Evolutionary conservation across 2,329 filamentous ascomycete genomes (phyloP).

Genomic region (Capronia epimyces): DNA sequence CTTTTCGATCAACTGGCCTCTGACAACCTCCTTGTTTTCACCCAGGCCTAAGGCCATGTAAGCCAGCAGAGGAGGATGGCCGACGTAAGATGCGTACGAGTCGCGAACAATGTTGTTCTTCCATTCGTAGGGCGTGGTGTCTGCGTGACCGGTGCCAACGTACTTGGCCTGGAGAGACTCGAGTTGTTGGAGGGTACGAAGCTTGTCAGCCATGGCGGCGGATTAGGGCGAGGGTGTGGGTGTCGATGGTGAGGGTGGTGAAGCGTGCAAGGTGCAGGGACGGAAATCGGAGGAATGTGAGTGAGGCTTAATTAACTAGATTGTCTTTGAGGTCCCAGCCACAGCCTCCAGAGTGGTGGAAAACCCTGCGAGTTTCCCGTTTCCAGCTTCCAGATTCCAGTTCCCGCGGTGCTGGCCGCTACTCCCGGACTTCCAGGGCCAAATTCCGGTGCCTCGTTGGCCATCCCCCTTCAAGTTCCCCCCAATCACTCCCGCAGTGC

Average conservation of each 20-base stretch:
- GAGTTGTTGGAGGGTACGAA: slow-evolving; percentile 94
- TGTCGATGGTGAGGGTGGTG: background rate
- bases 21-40: slow-evolving; percentile 72
- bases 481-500: background rate
- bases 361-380: background rate
- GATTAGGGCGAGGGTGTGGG: background rate
- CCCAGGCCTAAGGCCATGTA: slow-evolving; percentile 90
- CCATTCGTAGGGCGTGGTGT: slow-evolving; percentile 98
- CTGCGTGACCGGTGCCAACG: slow-evolving; percentile 90
- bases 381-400: no score
- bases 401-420: background rate
- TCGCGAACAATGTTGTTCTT: slow-evolving; percentile 92
- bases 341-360: background rate
- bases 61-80: slow-evolving; percentile 78
- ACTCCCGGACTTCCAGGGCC: no score
- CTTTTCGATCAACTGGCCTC: slow-evolving; percentile 71
- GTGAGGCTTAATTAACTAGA: no score
- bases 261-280: no score
- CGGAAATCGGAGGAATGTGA: no score
- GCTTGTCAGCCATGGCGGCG: slow-evolving; percentile 76
- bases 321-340: background rate
- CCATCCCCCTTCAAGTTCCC: background rate
- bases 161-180: slow-evolving; percentile 94
- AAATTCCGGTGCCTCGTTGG: no score
- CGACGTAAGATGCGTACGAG: slow-evolving; percentile 80